A percentile compares a stretch with the other conserved stretches of the same genome.
These are phyloP conservation scores for Gymnopilus dilepis DNA, from an alignment of 768 basidiomycete genomes.

Conservation along the genomic window DNA sequence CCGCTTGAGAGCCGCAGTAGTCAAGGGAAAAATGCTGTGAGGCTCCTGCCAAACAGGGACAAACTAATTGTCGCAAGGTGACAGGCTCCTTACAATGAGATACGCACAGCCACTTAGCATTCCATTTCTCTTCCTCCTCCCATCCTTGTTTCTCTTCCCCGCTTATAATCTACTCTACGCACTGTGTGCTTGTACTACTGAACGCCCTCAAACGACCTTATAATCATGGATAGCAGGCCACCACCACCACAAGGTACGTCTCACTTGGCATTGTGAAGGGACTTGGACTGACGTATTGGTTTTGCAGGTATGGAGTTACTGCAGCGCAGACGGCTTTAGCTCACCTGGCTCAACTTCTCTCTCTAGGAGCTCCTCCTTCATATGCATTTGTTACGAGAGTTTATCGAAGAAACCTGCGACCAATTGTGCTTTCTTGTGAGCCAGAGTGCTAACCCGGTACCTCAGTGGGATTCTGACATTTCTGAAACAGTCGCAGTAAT, in stretches of 20 bases:
- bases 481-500: constrained; percentile 44
- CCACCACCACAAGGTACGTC: constrained; percentile 47
- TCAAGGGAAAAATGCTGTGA: background rate
- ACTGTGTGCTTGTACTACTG: constrained; percentile 18
- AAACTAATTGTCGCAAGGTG: constrained; percentile 14
- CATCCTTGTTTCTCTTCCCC: background rate
- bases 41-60: constrained; percentile 3
- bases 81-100: constrained; percentile 7
- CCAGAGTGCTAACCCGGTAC: constrained; percentile 10
- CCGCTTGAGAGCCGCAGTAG: background rate
- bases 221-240: constrained; percentile 41
- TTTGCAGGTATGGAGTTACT: constrained; percentile 5
- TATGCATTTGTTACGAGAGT: constrained; percentile 64
- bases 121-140: background rate
- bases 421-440: constrained; percentile 56
- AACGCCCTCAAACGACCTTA: background rate
- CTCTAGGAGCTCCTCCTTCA: constrained; percentile 53
- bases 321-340: background rate
- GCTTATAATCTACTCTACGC: constrained; percentile 12
- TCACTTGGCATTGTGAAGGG: background rate
- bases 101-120: constrained; percentile 12
- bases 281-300: background rate
- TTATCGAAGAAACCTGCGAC: constrained; percentile 63
- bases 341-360: background rate
- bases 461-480: background rate